Evolutionary conservation across 345 rosid genomes (phyloP).

Genomic region (Pugionium dolabratum): DNA sequence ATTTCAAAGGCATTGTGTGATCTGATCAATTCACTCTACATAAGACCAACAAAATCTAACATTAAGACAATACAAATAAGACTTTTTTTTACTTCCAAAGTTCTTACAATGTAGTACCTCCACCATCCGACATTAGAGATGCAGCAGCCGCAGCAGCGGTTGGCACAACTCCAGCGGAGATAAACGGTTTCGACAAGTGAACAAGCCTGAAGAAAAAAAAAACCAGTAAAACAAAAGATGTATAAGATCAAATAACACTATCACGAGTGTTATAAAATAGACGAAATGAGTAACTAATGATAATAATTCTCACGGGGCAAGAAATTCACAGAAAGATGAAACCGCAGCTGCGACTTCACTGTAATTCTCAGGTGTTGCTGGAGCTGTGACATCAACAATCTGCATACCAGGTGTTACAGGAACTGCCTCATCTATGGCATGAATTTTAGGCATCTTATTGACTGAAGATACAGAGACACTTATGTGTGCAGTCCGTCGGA

Average conservation of each 20-base stretch:
- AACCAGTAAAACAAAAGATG: neutral
- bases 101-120: conserved; percentile 65
- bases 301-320: conserved; percentile 74
- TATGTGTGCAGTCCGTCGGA: conserved; percentile 73
- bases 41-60: conserved; percentile 9
- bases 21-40: conserved; percentile 8
- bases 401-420: conserved; percentile 97
- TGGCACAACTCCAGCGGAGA: conserved; percentile 84
- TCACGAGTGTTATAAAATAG: neutral
- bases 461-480: conserved; percentile 80
- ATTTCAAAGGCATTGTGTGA: conserved; percentile 12
- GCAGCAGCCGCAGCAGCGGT: conserved; percentile 98
- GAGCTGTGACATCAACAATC: conserved; percentile 93
- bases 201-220: conserved; percentile 58
- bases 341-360: conserved; percentile 74
- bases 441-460: conserved; percentile 78
- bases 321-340: conserved; percentile 92
- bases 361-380: conserved; percentile 85
- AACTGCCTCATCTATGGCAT: conserved; percentile 86
- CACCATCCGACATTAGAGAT: conserved; percentile 96
- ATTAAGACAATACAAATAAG: conserved; percentile 6
- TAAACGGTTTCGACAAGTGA: conserved; percentile 88
- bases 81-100: conserved; percentile 1
- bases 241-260: neutral
- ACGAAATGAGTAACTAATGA: neutral